Base-by-base conservation (phyloP, 1,284 basidiomycete genomes). In the Ustilago esculenta region DNA sequence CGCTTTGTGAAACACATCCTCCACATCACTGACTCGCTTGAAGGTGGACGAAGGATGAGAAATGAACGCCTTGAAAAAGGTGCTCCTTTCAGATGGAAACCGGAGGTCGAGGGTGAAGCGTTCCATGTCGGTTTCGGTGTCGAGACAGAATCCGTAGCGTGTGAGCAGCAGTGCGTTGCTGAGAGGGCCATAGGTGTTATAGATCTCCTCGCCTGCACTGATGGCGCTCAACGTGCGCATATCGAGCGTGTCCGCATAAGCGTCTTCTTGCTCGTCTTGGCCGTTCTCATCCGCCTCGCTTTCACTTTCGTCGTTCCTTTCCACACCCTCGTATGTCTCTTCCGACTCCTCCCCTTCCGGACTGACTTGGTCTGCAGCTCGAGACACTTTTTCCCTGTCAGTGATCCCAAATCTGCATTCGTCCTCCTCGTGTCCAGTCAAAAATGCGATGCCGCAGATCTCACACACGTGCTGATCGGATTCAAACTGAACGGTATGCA, bases 181-280 rank as follows among this genome's bases (percentile, higher is more conserved):
- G 9, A 81, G 61, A 1, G 58, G 36, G 4, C 79, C 79, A 51
- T 81, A 81, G 11, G 71, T 69, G 61, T 79, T 81, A 53, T 65
- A 72, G 10, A 61, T 43, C 41, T 80, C 75, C 1, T 63, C 55
- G 5, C 48, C 51, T 3, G 41, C 4, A 0, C 40, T 20, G 25
- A 69, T 37, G 1, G 53, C 18, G 10, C 25, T 20, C 7, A 59
- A 37, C 5, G 63, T 66, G 7, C 75, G 66, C 49, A 81, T 66
- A 40, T 77, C 75, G 20, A 80, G 66, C 0, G 75, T 75, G 43
- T 74, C 68, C 7, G 33, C 32, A 11, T 36, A 35, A n/a, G 51
- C 53, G 20, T 14, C n/a, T 9, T 15, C 39, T 18, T 47, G n/a
- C 35, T 37, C 15, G 4, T 29, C 39, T 35, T 46, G n/a, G 24